Evolutionary conservation across 345 rosid genomes (phyloP).

Genomic region (Viola odorata): DNA sequence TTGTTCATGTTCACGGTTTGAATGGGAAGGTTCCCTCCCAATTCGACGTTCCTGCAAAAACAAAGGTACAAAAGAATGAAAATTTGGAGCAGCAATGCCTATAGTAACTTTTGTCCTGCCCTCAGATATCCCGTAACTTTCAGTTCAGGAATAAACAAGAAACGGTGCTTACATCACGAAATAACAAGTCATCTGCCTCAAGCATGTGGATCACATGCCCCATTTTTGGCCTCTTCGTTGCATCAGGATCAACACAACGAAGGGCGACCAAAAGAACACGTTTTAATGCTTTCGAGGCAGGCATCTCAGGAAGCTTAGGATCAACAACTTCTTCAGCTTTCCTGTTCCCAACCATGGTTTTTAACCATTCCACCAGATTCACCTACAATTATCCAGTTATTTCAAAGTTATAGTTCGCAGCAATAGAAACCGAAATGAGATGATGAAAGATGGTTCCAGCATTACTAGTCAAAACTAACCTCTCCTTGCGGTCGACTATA

Average conservation of each 20-base stretch:
- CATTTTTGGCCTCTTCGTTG: slow-evolving; percentile 93
- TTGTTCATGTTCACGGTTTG: slow-evolving; percentile 23
- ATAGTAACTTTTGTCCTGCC: neutral
- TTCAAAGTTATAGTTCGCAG: slow-evolving; percentile 12
- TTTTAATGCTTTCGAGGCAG: slow-evolving; percentile 85
- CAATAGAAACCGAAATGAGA: slow-evolving; percentile 1
- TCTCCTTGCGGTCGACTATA: slow-evolving; percentile 82
- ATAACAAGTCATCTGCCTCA: slow-evolving; percentile 87
- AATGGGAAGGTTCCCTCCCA: slow-evolving; percentile 33
- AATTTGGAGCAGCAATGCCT: neutral
- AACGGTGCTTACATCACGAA: slow-evolving; percentile 53
- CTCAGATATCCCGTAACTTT: neutral
- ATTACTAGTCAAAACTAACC: slow-evolving; percentile 36
- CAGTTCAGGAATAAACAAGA: neutral
- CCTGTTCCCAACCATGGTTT: slow-evolving; percentile 77
- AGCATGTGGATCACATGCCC: slow-evolving; percentile 97
- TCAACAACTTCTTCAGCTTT: slow-evolving; percentile 88
- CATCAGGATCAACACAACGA: slow-evolving; percentile 94
- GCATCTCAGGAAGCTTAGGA: slow-evolving; percentile 76
- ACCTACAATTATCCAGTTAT: slow-evolving; percentile 42
- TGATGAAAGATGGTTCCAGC: neutral
- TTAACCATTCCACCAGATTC: slow-evolving; percentile 91
- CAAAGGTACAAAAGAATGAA: neutral
- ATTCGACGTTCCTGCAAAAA: slow-evolving; percentile 40
- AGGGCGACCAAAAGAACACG: slow-evolving; percentile 77